phyloP scores from a whole-genome alignment of 2,329 filamentous ascomycete species.

The Atkinsonella hypoxylon region DNA sequence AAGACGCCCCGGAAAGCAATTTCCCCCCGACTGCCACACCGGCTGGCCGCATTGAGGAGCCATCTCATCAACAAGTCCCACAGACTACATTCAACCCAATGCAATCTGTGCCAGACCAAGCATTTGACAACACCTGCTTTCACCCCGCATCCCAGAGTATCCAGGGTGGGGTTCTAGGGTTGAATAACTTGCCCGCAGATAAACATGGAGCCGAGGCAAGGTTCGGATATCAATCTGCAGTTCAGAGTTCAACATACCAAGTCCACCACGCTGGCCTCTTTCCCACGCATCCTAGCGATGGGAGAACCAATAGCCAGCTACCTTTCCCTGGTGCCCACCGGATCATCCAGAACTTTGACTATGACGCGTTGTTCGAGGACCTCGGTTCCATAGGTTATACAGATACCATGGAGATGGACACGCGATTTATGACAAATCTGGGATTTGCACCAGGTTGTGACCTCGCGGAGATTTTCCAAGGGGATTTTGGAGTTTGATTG shows the following conservation, averaged over 20 bases:
- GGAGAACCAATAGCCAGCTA: background rate
- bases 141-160: background rate
- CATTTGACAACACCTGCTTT: background rate
- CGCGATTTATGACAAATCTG: conserved; percentile 55
- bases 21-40: background rate
- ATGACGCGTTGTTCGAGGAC: conserved; percentile 40
- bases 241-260: background rate
- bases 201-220: background rate
- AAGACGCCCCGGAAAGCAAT: background rate
- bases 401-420: conserved; percentile 39
- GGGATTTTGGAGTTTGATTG: conserved; percentile 23
- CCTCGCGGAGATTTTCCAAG: conserved; percentile 37
- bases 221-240: background rate
- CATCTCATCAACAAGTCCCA: background rate
- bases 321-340: background rate
- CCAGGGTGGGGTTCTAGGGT: background rate
- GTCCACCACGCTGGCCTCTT: background rate
- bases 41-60: background rate
- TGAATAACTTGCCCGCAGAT: background rate
- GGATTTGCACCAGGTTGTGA: conserved; percentile 52
- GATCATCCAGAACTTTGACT: conserved; percentile 25
- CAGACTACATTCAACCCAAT: background rate
- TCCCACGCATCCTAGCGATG: background rate
- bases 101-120: background rate
- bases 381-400: conserved; percentile 37